Evolutionary conservation across 73 alveolate species (phyloP).

Genomic region (Paraurostyla sp.): DNA sequence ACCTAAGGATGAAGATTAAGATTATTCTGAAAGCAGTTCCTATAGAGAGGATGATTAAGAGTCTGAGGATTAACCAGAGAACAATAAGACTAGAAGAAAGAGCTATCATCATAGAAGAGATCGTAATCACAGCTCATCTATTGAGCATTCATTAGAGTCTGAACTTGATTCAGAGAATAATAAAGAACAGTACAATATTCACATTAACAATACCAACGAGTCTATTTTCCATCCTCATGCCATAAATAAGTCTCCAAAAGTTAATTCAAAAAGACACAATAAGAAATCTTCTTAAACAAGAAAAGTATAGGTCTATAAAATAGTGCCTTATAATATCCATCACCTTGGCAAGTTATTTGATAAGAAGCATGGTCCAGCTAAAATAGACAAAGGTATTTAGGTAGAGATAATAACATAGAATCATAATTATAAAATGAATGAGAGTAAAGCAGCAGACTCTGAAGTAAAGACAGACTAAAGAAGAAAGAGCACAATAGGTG

Average conservation of each 20-base stretch:
- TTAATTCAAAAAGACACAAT: not conserved
- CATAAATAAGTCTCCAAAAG: too few relatives aligned
- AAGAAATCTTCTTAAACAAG: not conserved
- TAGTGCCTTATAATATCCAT: not conserved
- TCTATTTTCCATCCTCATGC: too few relatives aligned
- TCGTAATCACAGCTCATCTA: too few relatives aligned
- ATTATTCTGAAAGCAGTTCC: not conserved
- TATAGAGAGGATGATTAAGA: not conserved
- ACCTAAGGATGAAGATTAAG: conserved; percentile 39
- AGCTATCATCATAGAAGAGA: not conserved
- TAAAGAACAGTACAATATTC: too few relatives aligned
- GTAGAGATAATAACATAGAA: not conserved
- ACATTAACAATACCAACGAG: too few relatives aligned
- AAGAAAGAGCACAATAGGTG: too few relatives aligned
- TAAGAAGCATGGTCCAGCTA: not conserved
- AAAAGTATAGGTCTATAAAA: not conserved
- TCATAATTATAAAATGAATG: not conserved
- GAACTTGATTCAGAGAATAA: not conserved
- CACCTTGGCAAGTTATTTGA: not conserved
- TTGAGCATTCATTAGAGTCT: not conserved
- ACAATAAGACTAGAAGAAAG: not conserved
- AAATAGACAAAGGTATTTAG: not conserved
- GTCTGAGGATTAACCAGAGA: not conserved
- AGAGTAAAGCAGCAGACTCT: too few relatives aligned
- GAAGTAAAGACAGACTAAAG: too few relatives aligned